phyloP scores from a whole-genome alignment of 495 filamentous ascomycete species.

The Hypoxylon lienhwacheense region DNA sequence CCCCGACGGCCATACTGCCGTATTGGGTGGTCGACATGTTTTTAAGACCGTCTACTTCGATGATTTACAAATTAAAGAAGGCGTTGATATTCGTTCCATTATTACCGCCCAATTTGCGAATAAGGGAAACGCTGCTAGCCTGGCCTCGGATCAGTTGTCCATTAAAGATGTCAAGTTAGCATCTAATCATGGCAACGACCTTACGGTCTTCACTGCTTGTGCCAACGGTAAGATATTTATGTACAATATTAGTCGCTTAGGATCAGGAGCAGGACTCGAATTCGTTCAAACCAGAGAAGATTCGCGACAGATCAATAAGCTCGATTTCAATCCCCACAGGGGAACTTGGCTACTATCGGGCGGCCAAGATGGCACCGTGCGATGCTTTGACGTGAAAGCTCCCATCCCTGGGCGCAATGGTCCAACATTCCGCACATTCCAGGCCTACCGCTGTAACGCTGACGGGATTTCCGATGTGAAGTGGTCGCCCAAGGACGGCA shows the following conservation, averaged over 20 bases:
- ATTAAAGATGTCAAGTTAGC: conserved; percentile 88
- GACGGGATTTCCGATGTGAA: conserved; percentile 84
- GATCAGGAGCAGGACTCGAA: conserved; percentile 62
- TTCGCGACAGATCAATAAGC: conserved; percentile 83
- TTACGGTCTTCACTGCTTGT: conserved; percentile 77
- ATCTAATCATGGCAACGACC: conserved; percentile 43
- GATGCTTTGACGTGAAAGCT: conserved; percentile 57
- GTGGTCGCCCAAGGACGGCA: conserved; percentile 84
- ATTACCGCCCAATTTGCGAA: conserved; percentile 69
- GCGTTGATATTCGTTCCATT: conserved; percentile 76
- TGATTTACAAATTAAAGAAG: conserved; percentile 69
- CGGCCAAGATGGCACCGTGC: conserved; percentile 88
- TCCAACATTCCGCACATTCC: conserved; percentile 46
- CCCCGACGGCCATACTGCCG: conserved; percentile 70
- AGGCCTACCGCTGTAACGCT: conserved; percentile 55
- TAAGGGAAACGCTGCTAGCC: conserved; percentile 55
- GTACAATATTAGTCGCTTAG: conserved; percentile 74
- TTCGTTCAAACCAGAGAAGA: conserved; percentile 75
- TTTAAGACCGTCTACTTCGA: conserved; percentile 80
- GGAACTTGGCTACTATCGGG: conserved; percentile 80
- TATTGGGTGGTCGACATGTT: conserved; percentile 80
- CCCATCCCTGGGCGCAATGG: conserved; percentile 45
- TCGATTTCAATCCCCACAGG: conserved; percentile 85
- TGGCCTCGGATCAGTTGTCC: conserved; percentile 69
- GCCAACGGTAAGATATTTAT: conserved; percentile 84